Percentiles rank a stretch among this genome's conserved stretches.
These are phyloP conservation scores for Helichrysum umbraculigerum DNA, from an alignment of 129 eudicot species.

Conservation along the genomic window DNA sequence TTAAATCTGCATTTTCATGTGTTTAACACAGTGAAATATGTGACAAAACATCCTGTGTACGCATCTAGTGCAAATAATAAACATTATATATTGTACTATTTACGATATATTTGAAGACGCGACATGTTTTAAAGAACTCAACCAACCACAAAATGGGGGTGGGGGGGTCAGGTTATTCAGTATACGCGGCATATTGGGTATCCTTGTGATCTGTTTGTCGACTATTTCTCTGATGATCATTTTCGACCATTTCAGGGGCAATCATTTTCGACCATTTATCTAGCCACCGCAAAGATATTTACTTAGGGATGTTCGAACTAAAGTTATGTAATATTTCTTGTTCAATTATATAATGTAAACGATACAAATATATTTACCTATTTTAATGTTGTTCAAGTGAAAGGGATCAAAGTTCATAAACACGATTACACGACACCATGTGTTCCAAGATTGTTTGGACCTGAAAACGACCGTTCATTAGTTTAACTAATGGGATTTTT, in stretches of 20 bases:
- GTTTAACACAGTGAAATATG: background rate
- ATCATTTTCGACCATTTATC: too few species aligned
- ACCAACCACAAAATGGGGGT: background rate
- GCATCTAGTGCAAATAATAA: background rate
- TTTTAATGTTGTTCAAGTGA: background rate
- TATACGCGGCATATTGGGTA: too few species aligned
- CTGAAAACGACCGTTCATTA: constrained; percentile 18
- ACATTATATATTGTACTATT: background rate
- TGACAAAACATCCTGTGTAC: background rate
- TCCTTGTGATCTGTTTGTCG: too few species aligned
- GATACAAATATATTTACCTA: too few species aligned
- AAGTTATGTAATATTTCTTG: too few species aligned
- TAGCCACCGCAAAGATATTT: too few species aligned
- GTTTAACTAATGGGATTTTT: constrained; percentile 1
- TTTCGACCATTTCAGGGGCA: too few species aligned
- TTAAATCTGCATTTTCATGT: constrained; percentile 12
- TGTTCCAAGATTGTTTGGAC: constrained; percentile 12
- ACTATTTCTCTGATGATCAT: too few species aligned
- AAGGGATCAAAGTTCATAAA: constrained; percentile 23
- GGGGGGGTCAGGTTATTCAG: background rate
- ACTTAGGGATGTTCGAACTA: too few species aligned
- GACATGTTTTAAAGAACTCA: background rate
- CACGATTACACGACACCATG: constrained; percentile 3
- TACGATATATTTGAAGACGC: too few species aligned
- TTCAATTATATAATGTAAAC: too few species aligned